A percentile compares a stretch with the other conserved stretches of the same genome.
Evolutionary conservation across 2,329 filamentous ascomycete genomes (phyloP).

Genomic region (Gyromitra esculenta): DNA sequence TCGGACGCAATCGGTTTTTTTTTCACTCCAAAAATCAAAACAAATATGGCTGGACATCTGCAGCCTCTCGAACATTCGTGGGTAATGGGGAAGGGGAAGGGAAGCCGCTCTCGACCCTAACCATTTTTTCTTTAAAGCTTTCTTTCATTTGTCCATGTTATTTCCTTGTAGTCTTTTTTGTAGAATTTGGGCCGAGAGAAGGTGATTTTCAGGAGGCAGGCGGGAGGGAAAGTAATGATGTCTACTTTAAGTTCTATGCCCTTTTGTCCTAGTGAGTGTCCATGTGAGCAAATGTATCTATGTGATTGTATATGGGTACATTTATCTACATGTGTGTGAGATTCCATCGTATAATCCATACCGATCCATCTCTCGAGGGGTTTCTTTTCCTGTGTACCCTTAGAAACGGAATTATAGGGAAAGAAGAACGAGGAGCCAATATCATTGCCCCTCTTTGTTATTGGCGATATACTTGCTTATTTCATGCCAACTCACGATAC

Average conservation of each 20-base stretch:
- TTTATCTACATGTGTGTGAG: neutral
- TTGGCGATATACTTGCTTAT: conserved; percentile 13
- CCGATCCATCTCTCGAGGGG: neutral
- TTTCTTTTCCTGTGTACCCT: neutral
- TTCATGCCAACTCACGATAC: conserved; percentile 25
- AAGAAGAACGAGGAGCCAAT: conserved; percentile 9
- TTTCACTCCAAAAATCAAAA: conserved; percentile 35
- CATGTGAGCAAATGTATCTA: neutral
- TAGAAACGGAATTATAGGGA: neutral
- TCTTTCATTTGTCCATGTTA: conserved; percentile 24
- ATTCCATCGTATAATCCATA: neutral
- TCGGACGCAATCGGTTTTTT: conserved; percentile 48
- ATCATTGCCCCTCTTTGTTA: conserved; percentile 24
- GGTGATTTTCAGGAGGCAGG: conserved; percentile 32
- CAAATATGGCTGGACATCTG: conserved; percentile 40
- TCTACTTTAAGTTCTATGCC: conserved; percentile 14
- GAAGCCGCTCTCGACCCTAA: neutral
- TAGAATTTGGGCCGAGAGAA: conserved; percentile 45
- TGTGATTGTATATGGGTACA: neutral
- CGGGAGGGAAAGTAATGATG: conserved; percentile 39
- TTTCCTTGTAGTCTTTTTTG: conserved; percentile 32
- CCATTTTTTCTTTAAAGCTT: conserved; percentile 24
- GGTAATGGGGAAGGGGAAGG: conserved; percentile 18
- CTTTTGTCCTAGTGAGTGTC: neutral
- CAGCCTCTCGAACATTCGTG: conserved; percentile 37